Percentiles rank a stretch among this genome's conserved stretches.
phyloP scores from a whole-genome alignment of 2,329 filamentous ascomycete species.

The Epichloe scottii region DNA sequence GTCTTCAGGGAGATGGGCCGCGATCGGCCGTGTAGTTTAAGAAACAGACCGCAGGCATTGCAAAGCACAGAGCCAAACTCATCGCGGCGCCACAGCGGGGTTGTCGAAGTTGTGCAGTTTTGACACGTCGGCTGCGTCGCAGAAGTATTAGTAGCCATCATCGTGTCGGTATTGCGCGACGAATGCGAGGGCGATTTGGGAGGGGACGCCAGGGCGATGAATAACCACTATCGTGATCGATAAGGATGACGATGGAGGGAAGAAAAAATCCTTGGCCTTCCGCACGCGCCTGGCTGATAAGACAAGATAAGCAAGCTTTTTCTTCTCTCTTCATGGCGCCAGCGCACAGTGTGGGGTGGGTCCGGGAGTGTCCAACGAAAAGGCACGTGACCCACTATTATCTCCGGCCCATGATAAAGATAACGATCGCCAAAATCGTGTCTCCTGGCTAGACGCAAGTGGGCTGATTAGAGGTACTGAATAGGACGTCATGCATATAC shows the following conservation, averaged over 20 bases:
- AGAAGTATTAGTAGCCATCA: conserved; percentile 46
- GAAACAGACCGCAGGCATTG: conserved; percentile 95
- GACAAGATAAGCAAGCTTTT: conserved; percentile 17
- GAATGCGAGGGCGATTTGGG: conserved; percentile 10
- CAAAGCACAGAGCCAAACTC: conserved; percentile 91
- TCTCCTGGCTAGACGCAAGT: not conserved
- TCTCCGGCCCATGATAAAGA: conserved; percentile 8
- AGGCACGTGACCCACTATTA: conserved; percentile 18
- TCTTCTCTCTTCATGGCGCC: not conserved
- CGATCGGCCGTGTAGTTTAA: conserved; percentile 89
- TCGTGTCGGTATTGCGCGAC: conserved; percentile 25
- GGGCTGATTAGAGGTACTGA: not conserved
- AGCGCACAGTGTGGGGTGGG: not conserved
- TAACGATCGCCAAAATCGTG: not conserved
- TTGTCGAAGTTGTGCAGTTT: conserved; percentile 92
- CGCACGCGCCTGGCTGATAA: conserved; percentile 23
- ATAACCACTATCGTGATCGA: conserved; percentile 25
- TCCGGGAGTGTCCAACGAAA: conserved; percentile 9
- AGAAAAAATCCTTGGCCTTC: conserved; percentile 18
- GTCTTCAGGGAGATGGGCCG: conserved; percentile 95
- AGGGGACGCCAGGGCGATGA: conserved; percentile 16
- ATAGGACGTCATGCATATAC: not conserved
- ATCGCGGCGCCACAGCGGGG: conserved; percentile 93
- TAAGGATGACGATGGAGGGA: conserved; percentile 24
- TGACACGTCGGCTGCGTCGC: conserved; percentile 84